phyloP scores from a whole-genome alignment of 345 rosid genomes.

The Rhizophora apiculata region DNA sequence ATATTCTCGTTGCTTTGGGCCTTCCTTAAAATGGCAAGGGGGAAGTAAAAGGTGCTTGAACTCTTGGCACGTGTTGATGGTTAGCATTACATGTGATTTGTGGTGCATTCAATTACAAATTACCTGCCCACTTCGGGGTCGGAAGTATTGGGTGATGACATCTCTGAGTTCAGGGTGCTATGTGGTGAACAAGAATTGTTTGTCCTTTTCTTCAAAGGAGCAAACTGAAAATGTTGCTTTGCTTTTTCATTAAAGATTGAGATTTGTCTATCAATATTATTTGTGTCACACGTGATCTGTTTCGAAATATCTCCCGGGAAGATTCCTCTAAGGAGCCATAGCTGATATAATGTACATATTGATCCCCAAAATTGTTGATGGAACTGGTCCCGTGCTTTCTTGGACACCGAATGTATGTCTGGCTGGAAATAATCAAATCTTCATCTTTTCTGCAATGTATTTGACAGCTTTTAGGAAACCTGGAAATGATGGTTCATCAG shows the following conservation, averaged over 20 bases:
- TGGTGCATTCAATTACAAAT: neutral
- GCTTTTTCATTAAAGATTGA: neutral
- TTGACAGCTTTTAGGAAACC: no score
- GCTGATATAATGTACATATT: no score
- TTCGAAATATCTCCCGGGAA: no score
- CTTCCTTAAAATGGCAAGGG: neutral
- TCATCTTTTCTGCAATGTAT: no score
- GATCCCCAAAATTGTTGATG: no score
- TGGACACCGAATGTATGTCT: no score
- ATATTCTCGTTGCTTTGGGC: neutral
- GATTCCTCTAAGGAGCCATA: no score
- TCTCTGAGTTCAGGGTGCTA: neutral
- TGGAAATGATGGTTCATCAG: no score
- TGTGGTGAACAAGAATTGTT: neutral
- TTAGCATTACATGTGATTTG: neutral
- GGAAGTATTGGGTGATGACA: neutral
- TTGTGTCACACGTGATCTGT: no score
- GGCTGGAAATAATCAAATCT: no score
- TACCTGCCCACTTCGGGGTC: neutral
- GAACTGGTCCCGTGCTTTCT: no score
- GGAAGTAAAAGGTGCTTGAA: conserved; percentile 1
- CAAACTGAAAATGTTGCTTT: neutral
- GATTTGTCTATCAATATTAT: neutral
- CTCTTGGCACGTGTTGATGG: neutral
- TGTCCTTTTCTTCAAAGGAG: neutral